Conservation (phyloP, 306 rosid species). For the Cercis canadensis region DNA sequence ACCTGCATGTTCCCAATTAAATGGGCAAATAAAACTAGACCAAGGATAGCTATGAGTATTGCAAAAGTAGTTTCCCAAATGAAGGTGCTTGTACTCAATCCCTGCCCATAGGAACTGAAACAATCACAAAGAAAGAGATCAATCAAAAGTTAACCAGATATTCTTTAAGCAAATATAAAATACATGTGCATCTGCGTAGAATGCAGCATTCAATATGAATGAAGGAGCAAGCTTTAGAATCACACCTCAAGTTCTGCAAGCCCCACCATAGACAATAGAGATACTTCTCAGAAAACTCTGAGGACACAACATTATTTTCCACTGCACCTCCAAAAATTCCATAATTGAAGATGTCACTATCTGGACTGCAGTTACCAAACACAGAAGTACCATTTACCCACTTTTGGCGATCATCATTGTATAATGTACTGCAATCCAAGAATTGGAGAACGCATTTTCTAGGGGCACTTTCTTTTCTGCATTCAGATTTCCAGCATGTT, state of each 20-base stretch:
- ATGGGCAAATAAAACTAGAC: constrained; percentile 88
- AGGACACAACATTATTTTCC: constrained; percentile 59
- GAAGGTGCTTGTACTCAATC: constrained; percentile 66
- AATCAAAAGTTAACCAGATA: constrained; percentile 11
- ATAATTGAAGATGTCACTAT: constrained; percentile 52
- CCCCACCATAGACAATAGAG: constrained; percentile 98
- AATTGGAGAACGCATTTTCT: constrained; percentile 56
- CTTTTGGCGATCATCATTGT: constrained; percentile 44
- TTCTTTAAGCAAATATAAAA: too few relatives aligned
- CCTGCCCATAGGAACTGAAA: constrained; percentile 85
- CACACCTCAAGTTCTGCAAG: constrained; percentile 91
- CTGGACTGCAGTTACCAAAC: constrained; percentile 74
- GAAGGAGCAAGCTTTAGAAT: constrained; percentile 6
- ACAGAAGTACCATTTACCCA: constrained; percentile 69
- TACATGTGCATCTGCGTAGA: too few relatives aligned
- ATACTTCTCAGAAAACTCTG: constrained; percentile 68
- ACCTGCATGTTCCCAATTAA: constrained; percentile 99
- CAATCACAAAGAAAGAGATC: constrained; percentile 22
- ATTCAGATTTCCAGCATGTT: constrained; percentile 79
- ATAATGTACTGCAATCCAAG: constrained; percentile 67
- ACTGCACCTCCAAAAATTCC: constrained; percentile 73
- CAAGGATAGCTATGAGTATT: constrained; percentile 75
- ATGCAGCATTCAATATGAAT: too few relatives aligned
- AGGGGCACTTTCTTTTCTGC: constrained; percentile 65
- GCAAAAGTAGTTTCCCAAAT: constrained; percentile 86